A percentile compares a stretch with the other conserved stretches of the same genome.
Conservation (phyloP, 768 basidiomycete genomes). For the Lentinula sp. region DNA sequence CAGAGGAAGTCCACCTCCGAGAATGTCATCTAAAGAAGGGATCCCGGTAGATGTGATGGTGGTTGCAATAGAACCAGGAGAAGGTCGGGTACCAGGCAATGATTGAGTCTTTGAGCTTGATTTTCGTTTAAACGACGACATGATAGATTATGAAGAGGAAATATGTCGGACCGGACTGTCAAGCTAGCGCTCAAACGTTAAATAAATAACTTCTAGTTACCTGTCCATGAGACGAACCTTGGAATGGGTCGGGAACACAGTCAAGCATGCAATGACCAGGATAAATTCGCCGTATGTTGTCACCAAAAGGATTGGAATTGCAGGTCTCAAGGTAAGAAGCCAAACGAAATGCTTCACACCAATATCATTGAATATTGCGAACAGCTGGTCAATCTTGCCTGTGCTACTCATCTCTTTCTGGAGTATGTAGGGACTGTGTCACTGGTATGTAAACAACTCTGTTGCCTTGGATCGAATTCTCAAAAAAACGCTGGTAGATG, state of each 20-base stretch:
- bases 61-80: conserved; percentile 49
- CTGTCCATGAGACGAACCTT: background rate
- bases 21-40: conserved; percentile 89
- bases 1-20: conserved; percentile 87
- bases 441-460: conserved; percentile 28
- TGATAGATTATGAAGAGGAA: conserved; percentile 16
- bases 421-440: conserved; percentile 56
- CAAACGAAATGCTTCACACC: background rate
- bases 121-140: conserved; percentile 83
- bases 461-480: background rate
- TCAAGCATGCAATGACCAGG: background rate
- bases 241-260: background rate
- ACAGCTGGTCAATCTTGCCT: conserved; percentile 50
- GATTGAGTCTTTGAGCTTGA: conserved; percentile 34
- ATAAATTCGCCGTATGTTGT: background rate
- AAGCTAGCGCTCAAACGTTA: background rate
- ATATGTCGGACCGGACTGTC: background rate
- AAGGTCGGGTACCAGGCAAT: conserved; percentile 51
- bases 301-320: background rate
- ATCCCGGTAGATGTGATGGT: conserved; percentile 79
- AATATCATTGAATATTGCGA: background rate
- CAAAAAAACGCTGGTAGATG: conserved; percentile 35
- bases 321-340: background rate
- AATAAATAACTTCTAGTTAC: background rate
- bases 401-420: conserved; percentile 55